Evolutionary conservation across 495 filamentous ascomycete genomes (phyloP).

Genomic region (Penicillium coprophilum): DNA sequence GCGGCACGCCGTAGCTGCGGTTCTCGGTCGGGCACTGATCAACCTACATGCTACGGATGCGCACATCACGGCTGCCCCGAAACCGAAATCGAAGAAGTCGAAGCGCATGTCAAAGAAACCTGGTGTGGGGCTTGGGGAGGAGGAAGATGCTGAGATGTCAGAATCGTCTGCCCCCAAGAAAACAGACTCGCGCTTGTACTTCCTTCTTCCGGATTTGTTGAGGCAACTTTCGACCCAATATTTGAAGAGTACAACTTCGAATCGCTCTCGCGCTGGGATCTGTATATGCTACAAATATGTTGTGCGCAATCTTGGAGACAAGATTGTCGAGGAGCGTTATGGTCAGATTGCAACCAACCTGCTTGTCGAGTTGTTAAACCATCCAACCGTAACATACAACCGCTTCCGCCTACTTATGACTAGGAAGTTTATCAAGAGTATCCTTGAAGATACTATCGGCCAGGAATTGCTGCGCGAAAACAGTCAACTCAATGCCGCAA

Average conservation of each 20-base stretch:
- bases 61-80: conserved; percentile 54
- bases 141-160: conserved; percentile 70
- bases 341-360: conserved; percentile 76
- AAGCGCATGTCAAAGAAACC: conserved; percentile 72
- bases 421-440: conserved; percentile 77
- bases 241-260: conserved; percentile 73
- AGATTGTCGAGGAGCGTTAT: conserved; percentile 76
- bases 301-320: conserved; percentile 69
- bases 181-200: conserved; percentile 61
- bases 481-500: conserved; percentile 79
- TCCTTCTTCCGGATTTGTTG: conserved; percentile 77
- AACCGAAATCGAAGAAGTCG: conserved; percentile 69
- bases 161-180: conserved; percentile 69
- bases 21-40: conserved; percentile 73
- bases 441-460: conserved; percentile 83
- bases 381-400: conserved; percentile 73
- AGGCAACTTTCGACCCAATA: conserved; percentile 82
- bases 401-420: conserved; percentile 86
- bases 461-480: conserved; percentile 81
- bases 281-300: conserved; percentile 83
- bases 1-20: conserved; percentile 83
- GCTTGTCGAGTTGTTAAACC: conserved; percentile 74
- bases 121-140: conserved; percentile 64
- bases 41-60: conserved; percentile 72
- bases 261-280: conserved; percentile 77